Conservation (phyloP, 139 green algal species). For the Axilococcus clingmanii region DNA sequence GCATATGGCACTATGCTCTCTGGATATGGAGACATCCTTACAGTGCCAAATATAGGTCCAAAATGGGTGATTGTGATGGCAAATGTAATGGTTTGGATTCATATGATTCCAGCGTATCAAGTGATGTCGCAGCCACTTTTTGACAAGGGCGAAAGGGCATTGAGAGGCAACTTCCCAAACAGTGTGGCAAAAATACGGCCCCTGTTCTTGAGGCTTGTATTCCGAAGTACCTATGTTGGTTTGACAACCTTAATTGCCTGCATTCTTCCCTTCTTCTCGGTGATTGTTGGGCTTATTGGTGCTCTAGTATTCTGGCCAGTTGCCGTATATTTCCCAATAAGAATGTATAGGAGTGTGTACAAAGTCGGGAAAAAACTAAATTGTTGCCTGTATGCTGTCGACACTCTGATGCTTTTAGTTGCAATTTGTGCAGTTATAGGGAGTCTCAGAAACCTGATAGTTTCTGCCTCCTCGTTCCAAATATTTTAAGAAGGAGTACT, state of each 20-base stretch:
- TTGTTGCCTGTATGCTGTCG: neutral
- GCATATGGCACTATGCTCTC: conserved; percentile 8
- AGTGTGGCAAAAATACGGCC: neutral
- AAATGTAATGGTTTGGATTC: conserved; percentile 8
- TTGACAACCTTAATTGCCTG: conserved; percentile 17
- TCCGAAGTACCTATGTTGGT: conserved; percentile 9
- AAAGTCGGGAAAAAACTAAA: neutral
- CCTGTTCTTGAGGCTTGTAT: neutral
- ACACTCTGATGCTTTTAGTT: neutral
- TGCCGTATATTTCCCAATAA: conserved; percentile 21
- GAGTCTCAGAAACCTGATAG: neutral
- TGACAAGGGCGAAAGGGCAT: conserved; percentile 6
- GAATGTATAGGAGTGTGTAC: conserved; percentile 2
- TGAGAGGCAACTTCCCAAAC: neutral
- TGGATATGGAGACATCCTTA: conserved; percentile 8
- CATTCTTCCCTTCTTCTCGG: conserved; percentile 26
- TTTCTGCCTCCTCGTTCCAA: neutral
- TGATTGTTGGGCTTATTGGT: conserved; percentile 15
- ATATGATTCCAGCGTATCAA: conserved; percentile 26
- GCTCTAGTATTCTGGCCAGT: conserved; percentile 22
- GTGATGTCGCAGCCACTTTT: conserved; percentile 24
- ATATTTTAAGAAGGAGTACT: too few species aligned
- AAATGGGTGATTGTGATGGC: conserved; percentile 6
- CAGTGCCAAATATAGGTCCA: conserved; percentile 1
- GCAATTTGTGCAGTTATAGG: neutral